These are phyloP conservation scores for Capsella bursapastoris DNA, from an alignment of 345 rosid species.

Conservation along the genomic window DNA sequence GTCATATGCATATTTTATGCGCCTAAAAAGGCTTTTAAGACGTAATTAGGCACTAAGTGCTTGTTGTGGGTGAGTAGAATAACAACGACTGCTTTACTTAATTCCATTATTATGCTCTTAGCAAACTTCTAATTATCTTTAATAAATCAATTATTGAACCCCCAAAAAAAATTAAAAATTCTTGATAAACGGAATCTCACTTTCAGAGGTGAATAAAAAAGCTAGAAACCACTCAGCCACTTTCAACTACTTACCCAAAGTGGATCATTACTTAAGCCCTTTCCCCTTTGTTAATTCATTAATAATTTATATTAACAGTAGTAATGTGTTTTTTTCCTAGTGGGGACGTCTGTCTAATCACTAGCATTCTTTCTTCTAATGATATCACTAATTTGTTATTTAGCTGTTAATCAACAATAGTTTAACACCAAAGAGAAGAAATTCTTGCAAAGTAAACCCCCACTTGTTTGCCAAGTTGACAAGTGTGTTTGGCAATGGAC, in stretches of 20 bases:
- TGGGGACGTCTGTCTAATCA: constrained; percentile 1
- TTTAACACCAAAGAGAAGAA: constrained; percentile 21
- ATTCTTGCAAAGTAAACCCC: constrained; percentile 35
- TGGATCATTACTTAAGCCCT: constrained; percentile 34
- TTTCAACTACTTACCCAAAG: constrained; percentile 47
- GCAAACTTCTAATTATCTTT: not conserved
- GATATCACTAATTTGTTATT: not conserved
- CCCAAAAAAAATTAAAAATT: not conserved
- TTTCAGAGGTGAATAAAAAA: constrained; percentile 17
- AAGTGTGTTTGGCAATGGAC: constrained; percentile 21
- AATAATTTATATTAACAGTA: constrained; percentile 15
- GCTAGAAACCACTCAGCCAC: constrained; percentile 42
- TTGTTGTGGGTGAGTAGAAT: constrained; percentile 44
- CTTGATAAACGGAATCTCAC: constrained; percentile 17
- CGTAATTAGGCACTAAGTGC: constrained; percentile 44
- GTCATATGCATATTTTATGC: constrained; percentile 9
- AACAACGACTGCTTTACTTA: constrained; percentile 35
- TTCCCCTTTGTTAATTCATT: not conserved
- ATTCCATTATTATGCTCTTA: constrained; percentile 19
- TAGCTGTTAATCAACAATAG: constrained; percentile 13
- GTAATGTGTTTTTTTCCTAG: constrained; percentile 18
- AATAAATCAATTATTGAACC: constrained; percentile 4
- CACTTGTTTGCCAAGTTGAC: constrained; percentile 37
- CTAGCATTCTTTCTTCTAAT: constrained; percentile 21
- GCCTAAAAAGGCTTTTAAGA: constrained; percentile 25